Percentiles rank a stretch among this genome's conserved stretches.
Evolutionary conservation across 2,329 filamentous ascomycete species (phyloP).

Genomic region (Myrmaecium sp.): DNA sequence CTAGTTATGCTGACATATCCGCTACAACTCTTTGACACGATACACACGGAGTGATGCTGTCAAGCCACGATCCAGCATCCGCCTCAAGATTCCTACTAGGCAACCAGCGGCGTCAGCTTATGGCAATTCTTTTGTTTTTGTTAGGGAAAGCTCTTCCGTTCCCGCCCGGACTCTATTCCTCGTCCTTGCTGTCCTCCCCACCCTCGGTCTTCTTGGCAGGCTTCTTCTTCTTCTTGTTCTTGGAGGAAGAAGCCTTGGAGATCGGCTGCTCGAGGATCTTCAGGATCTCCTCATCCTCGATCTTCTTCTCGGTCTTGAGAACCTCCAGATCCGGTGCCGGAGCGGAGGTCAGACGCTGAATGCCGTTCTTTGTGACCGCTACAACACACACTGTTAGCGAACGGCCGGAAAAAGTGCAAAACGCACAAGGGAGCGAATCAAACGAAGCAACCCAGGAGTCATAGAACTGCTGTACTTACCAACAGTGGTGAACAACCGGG

Average conservation of each 20-base stretch:
- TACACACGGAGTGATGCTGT: too few relatives aligned
- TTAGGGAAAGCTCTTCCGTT: too few relatives aligned
- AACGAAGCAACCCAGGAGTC: slow-evolving; percentile 1
- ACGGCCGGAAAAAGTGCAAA: not conserved
- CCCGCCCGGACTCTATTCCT: slow-evolving; percentile 18
- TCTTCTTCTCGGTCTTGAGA: slow-evolving; percentile 94
- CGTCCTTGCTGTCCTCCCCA: slow-evolving; percentile 20
- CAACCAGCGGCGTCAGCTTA: too few relatives aligned
- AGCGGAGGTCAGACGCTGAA: slow-evolving; percentile 69
- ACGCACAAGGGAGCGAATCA: too few relatives aligned
- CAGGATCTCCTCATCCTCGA: slow-evolving; percentile 85
- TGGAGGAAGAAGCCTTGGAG: slow-evolving; percentile 41
- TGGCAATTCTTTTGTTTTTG: slow-evolving; percentile 1
- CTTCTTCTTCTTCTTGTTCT: slow-evolving; percentile 72
- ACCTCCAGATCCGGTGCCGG: slow-evolving; percentile 61
- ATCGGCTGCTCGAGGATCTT: slow-evolving; percentile 86
- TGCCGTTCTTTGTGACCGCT: slow-evolving; percentile 96
- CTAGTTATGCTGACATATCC: too few relatives aligned
- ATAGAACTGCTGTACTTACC: too few relatives aligned
- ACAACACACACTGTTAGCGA: slow-evolving; percentile 2
- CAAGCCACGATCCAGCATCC: too few relatives aligned
- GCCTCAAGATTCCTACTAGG: too few relatives aligned
- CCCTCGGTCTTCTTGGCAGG: slow-evolving; percentile 46
- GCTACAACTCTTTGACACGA: too few relatives aligned
- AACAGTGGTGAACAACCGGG: slow-evolving; percentile 75